Percentiles rank a stretch among this genome's conserved stretches.
Evolutionary conservation across 768 basidiomycete genomes (phyloP).

Genomic region (Boletus huronensis): DNA sequence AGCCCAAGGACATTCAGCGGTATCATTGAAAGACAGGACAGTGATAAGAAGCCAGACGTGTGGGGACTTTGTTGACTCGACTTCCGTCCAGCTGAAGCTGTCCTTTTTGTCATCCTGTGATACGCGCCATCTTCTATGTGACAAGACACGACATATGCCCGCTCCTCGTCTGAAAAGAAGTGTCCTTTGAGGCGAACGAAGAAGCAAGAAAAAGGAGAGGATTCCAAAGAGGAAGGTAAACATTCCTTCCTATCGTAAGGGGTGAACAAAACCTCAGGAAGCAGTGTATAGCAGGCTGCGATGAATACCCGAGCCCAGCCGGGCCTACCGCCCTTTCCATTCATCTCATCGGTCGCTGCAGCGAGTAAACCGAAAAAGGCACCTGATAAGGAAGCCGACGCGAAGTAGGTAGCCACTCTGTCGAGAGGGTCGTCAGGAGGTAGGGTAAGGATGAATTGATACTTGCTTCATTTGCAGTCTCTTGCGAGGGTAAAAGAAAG

Average conservation of each 20-base stretch:
- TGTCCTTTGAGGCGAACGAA: slow-evolving; percentile 38
- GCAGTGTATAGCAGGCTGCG: slow-evolving; percentile 22
- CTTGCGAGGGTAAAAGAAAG: slow-evolving; percentile 41
- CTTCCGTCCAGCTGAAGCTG: slow-evolving; percentile 55
- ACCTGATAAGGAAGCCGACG: slow-evolving; percentile 50
- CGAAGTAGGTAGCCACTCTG: slow-evolving; percentile 39
- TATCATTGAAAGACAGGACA: slow-evolving; percentile 53
- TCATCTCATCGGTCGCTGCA: slow-evolving; percentile 52
- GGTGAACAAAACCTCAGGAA: background rate
- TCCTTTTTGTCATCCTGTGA: slow-evolving; percentile 43
- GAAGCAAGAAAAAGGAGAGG: slow-evolving; percentile 46
- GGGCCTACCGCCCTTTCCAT: slow-evolving; percentile 45
- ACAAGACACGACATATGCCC: slow-evolving; percentile 37
- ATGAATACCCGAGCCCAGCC: slow-evolving; percentile 67
- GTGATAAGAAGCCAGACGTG: slow-evolving; percentile 53
- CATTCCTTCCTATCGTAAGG: slow-evolving; percentile 45
- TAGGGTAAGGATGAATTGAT: background rate
- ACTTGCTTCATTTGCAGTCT: slow-evolving; percentile 24
- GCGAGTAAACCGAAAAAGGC: slow-evolving; percentile 65
- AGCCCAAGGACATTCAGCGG: slow-evolving; percentile 7
- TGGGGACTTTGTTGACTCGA: slow-evolving; percentile 47
- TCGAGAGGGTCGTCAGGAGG: background rate
- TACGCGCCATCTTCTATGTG: slow-evolving; percentile 26
- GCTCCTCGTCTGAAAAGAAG: slow-evolving; percentile 54
- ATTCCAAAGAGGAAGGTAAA: slow-evolving; percentile 61